Evolutionary conservation across 495 filamentous ascomycete species (phyloP).

Genomic region (Tetracladium marchalianum): DNA sequence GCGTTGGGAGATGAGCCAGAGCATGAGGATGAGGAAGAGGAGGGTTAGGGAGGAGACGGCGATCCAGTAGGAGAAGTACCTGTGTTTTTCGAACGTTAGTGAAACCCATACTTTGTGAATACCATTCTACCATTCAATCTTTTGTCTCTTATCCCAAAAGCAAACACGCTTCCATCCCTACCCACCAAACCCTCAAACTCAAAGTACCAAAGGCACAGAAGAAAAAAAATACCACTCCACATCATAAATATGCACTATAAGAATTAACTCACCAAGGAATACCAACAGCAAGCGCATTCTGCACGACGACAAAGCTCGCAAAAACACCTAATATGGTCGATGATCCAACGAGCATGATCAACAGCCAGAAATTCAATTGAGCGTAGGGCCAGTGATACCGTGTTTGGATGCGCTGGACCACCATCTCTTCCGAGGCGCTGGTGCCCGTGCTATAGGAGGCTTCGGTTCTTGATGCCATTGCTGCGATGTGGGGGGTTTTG

Average conservation of each 20-base stretch:
- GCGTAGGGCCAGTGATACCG: constrained; percentile 87
- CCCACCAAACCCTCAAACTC: background rate
- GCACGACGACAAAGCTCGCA: constrained; percentile 71
- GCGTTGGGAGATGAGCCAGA: constrained; percentile 64
- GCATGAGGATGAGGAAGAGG: constrained; percentile 60
- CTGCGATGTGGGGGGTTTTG: constrained; percentile 1
- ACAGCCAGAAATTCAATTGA: constrained; percentile 86
- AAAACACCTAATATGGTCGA: constrained; percentile 81
- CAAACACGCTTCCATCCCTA: no score
- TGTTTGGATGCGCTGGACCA: constrained; percentile 10
- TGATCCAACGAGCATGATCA: constrained; percentile 73
- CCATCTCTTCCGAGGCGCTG: constrained; percentile 1
- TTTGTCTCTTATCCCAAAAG: background rate
- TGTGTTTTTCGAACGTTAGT: constrained; percentile 28
- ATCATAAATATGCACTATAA: background rate
- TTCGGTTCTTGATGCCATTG: constrained; percentile 11
- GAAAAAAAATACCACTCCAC: background rate
- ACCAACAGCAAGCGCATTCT: constrained; percentile 56
- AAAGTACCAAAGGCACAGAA: background rate
- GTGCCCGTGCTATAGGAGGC: constrained; percentile 11
- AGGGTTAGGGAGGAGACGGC: constrained; percentile 58
- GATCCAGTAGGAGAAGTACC: constrained; percentile 94
- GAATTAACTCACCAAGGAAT: constrained; percentile 66
- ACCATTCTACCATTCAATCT: background rate
- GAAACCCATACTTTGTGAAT: background rate